A percentile compares a stretch with the other conserved stretches of the same genome.
Conservation (phyloP, 192 early-diverging fungal species). For the Chytriomyces sp. region DNA sequence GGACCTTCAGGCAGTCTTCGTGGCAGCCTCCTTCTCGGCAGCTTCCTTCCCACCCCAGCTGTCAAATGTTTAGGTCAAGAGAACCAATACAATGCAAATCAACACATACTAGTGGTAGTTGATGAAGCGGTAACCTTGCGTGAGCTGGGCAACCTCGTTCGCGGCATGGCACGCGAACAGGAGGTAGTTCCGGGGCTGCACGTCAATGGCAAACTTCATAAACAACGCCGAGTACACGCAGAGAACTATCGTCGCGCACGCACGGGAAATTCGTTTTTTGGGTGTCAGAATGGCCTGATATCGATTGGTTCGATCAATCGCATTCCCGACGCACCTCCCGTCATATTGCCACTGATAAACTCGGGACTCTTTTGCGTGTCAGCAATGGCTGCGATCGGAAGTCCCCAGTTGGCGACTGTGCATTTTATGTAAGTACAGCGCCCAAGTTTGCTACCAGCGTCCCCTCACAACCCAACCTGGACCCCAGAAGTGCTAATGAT, state of each 20-base stretch:
- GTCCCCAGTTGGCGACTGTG: slow-evolving; percentile 75
- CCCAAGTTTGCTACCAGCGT: neutral
- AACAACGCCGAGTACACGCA: slow-evolving; percentile 88
- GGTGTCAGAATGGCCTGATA: neutral
- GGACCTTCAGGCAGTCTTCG: neutral
- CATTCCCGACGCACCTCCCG: slow-evolving; percentile 51
- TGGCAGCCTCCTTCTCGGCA: neutral
- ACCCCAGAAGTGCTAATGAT: slow-evolving; percentile 58
- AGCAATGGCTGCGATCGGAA: slow-evolving; percentile 92
- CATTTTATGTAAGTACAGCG: too few relatives aligned
- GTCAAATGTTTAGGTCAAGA: too few relatives aligned
- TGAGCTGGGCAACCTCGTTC: slow-evolving; percentile 87
- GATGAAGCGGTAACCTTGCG: slow-evolving; percentile 83
- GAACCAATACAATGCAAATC: neutral
- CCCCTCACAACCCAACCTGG: slow-evolving; percentile 37
- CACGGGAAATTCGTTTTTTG: too few relatives aligned
- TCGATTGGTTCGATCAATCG: neutral
- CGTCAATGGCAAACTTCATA: slow-evolving; percentile 94
- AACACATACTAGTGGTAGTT: slow-evolving; percentile 65
- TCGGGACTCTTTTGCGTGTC: slow-evolving; percentile 90
- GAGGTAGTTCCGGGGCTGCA: slow-evolving; percentile 86
- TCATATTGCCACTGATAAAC: slow-evolving; percentile 94
- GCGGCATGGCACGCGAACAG: slow-evolving; percentile 92
- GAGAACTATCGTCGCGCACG: slow-evolving; percentile 67
- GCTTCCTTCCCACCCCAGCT: slow-evolving; percentile 25